Conservation (phyloP, 1,139 yeast genomes). For the Diutina mesorugosa region DNA sequence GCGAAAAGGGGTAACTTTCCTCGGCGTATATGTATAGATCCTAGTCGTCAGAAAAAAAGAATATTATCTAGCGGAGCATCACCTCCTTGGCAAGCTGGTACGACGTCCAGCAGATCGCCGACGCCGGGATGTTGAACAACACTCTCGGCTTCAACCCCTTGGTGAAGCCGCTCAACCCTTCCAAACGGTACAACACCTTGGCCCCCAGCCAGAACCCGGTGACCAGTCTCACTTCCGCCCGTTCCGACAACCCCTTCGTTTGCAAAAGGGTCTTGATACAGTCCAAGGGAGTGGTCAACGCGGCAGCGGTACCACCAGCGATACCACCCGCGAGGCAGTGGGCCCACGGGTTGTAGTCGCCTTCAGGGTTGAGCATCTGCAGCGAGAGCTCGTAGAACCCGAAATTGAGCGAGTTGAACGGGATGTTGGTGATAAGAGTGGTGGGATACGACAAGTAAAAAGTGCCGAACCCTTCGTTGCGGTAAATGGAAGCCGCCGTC, state of each 20-base stretch:
- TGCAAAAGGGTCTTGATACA: conserved; percentile 89
- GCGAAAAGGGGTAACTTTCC: background rate
- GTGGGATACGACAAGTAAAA: conserved; percentile 94
- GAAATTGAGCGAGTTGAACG: conserved; percentile 91
- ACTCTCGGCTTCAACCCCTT: conserved; percentile 89
- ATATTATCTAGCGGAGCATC: conserved; percentile 9
- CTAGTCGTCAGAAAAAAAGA: background rate
- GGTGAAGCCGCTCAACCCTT: conserved; percentile 61
- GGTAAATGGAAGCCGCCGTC: conserved; percentile 40
- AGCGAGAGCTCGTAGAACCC: conserved; percentile 84
- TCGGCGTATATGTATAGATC: background rate
- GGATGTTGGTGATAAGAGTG: conserved; percentile 83
- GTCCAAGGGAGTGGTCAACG: conserved; percentile 89
- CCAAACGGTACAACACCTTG: conserved; percentile 45
- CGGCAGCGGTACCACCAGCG: conserved; percentile 96
- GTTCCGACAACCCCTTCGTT: conserved; percentile 47
- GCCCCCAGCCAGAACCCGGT: conserved; percentile 68
- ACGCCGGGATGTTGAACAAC: conserved; percentile 87
- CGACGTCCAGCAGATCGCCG: conserved; percentile 97
- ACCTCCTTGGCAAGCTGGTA: conserved; percentile 93
- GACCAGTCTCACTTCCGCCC: conserved; percentile 41
- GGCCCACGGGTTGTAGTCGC: conserved; percentile 72
- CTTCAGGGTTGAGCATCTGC: conserved; percentile 64
- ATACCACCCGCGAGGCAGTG: conserved; percentile 93
- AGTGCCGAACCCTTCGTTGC: conserved; percentile 67